These are phyloP conservation scores for Chaetomium tenue DNA, from an alignment of 495 filamentous ascomycete genomes.

Conservation along the genomic window DNA sequence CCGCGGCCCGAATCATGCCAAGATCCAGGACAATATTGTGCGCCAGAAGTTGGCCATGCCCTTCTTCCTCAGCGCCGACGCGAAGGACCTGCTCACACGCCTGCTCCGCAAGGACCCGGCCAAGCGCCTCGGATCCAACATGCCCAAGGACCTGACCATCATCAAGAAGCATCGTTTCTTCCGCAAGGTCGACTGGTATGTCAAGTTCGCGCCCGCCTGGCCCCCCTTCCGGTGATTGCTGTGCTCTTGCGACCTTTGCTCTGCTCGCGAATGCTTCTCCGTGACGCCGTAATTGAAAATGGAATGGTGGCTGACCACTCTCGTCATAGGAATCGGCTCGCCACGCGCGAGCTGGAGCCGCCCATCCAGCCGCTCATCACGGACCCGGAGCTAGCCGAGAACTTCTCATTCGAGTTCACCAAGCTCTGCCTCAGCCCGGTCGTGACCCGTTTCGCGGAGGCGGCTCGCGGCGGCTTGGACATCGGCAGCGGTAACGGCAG, in stretches of 20 bases:
- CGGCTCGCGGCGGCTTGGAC: slow-evolving; percentile 26
- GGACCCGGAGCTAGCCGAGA: slow-evolving; percentile 91
- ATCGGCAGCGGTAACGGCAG: slow-evolving; percentile 26
- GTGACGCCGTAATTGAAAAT: too few species aligned
- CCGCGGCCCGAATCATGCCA: slow-evolving; percentile 81
- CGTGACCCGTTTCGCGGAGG: slow-evolving; percentile 43
- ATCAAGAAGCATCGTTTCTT: slow-evolving; percentile 97
- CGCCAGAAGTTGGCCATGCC: slow-evolving; percentile 84
- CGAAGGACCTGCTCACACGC: slow-evolving; percentile 87
- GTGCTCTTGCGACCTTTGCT: too few species aligned
- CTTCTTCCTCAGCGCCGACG: slow-evolving; percentile 83
- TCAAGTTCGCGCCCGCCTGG: too few species aligned
- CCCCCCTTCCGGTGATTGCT: too few species aligned
- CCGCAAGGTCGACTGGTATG: slow-evolving; percentile 79
- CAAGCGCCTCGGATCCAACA: slow-evolving; percentile 82
- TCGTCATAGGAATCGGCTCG: slow-evolving; percentile 58
- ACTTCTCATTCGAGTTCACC: slow-evolving; percentile 88
- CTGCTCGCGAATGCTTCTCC: too few species aligned
- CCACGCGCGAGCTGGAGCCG: slow-evolving; percentile 71
- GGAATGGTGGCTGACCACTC: too few species aligned
- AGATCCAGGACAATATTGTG: slow-evolving; percentile 89
- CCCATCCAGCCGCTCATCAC: slow-evolving; percentile 92
- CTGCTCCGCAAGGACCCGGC: slow-evolving; percentile 86
- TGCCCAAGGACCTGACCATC: slow-evolving; percentile 77
- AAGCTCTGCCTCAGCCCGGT: slow-evolving; percentile 75